Evolutionary conservation across 805 yeast genomes (phyloP).

Genomic region (Torulaspora franciscae): DNA sequence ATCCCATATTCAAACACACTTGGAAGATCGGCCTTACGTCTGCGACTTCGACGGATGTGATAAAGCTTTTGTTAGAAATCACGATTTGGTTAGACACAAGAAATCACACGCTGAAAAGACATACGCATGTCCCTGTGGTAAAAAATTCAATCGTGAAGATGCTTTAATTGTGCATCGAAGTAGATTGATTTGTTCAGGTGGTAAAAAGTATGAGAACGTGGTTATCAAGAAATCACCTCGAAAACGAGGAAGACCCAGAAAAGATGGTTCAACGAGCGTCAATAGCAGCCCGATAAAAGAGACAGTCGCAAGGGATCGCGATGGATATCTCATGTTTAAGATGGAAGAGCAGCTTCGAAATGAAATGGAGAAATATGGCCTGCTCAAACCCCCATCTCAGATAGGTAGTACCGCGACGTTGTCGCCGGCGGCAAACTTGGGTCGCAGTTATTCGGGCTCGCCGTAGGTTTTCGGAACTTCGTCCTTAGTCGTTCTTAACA

Average conservation of each 20-base stretch:
- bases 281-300: conserved; percentile 28
- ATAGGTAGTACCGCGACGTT: conserved; percentile 7
- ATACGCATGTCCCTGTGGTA: conserved; percentile 86
- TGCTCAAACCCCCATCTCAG: conserved; percentile 18
- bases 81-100: conserved; percentile 85
- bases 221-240: conserved; percentile 32
- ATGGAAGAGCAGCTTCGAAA: conserved; percentile 26
- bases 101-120: conserved; percentile 77
- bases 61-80: conserved; percentile 89
- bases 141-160: conserved; percentile 83
- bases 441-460: conserved; percentile 26
- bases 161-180: conserved; percentile 77
- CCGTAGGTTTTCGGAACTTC: neutral
- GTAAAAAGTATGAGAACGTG: conserved; percentile 35
- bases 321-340: conserved; percentile 18
- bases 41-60: conserved; percentile 64
- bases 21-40: conserved; percentile 86
- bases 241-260: conserved; percentile 29
- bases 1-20: conserved; percentile 94
- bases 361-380: conserved; percentile 19
- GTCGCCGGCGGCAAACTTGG: conserved; percentile 19
- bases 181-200: conserved; percentile 79
- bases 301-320: conserved; percentile 18
- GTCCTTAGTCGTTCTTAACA: neutral
- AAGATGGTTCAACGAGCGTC: conserved; percentile 18